Conservation (phyloP, 495 filamentous ascomycete species). For the Tuber magnatum region DNA sequence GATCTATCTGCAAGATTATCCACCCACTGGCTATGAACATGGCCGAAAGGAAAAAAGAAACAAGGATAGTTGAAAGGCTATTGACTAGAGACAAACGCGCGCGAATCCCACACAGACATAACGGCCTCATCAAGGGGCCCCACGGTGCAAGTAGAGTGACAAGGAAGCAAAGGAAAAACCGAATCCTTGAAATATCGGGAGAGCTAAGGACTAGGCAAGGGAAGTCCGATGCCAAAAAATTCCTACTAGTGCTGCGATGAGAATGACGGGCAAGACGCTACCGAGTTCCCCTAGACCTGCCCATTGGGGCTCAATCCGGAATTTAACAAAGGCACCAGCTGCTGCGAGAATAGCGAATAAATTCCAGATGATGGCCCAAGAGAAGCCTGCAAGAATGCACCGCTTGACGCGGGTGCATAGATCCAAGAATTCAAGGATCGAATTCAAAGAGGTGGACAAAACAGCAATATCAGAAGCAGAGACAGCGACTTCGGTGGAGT, state of each 20-base stretch:
- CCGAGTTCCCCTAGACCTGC: slow-evolving; percentile 72
- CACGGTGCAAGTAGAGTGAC: background rate
- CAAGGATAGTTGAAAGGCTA: background rate
- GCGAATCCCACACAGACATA: background rate
- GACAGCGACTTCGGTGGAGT: slow-evolving; percentile 60
- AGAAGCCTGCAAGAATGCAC: slow-evolving; percentile 64
- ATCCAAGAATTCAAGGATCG: slow-evolving; percentile 55
- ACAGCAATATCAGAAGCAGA: slow-evolving; percentile 66
- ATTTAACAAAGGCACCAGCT: slow-evolving; percentile 59
- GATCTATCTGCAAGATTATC: background rate
- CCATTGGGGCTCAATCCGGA: slow-evolving; percentile 63
- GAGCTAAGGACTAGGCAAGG: background rate
- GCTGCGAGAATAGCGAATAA: slow-evolving; percentile 62
- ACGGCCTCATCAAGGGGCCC: background rate
- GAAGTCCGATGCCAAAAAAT: slow-evolving; percentile 9
- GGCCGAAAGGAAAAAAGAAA: background rate
- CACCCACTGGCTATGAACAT: background rate
- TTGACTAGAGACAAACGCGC: background rate
- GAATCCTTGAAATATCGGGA: background rate
- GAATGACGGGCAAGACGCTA: slow-evolving; percentile 67
- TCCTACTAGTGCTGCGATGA: slow-evolving; percentile 44
- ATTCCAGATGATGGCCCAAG: slow-evolving; percentile 69
- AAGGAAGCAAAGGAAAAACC: background rate
- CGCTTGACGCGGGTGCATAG: slow-evolving; percentile 51
- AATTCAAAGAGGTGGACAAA: slow-evolving; percentile 51